Percentiles rank a stretch among this genome's conserved stretches.
These are phyloP conservation scores for Fusarium austroafricanum DNA, from an alignment of 2,329 filamentous ascomycete species.

Conservation along the genomic window DNA sequence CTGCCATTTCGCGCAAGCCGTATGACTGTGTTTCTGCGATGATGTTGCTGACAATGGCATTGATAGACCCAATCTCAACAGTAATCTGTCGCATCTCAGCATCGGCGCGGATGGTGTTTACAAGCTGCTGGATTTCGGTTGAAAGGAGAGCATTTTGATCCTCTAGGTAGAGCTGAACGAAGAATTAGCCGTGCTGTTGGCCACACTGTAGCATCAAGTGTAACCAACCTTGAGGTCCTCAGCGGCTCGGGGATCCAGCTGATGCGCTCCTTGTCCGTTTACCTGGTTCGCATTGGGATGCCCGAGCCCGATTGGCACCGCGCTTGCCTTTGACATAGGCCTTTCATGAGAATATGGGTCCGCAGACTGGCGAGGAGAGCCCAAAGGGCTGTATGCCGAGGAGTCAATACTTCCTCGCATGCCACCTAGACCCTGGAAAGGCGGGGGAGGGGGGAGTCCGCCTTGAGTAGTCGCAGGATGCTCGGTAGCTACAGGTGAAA, in stretches of 20 bases:
- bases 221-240: conserved; percentile 63
- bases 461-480: conserved; percentile 51
- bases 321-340: conserved; percentile 43
- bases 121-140: conserved; percentile 83
- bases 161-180: conserved; percentile 76
- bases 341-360: conserved; percentile 55
- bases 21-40: conserved; percentile 72
- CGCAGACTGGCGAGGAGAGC: conserved; percentile 71
- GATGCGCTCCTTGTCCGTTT: conserved; percentile 55
- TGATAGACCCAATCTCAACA: conserved; percentile 77
- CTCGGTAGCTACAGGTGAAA: conserved; percentile 66
- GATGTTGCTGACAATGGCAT: conserved; percentile 76
- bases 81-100: conserved; percentile 73
- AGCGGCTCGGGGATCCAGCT: conserved; percentile 54
- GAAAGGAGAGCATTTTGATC: conserved; percentile 84
- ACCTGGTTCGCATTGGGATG: conserved; percentile 49
- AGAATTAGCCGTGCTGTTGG: conserved; percentile 10
- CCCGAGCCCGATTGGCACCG: conserved; percentile 54
- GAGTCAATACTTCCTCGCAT: conserved; percentile 73
- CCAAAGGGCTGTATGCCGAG: conserved; percentile 79
- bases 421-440: conserved; percentile 69
- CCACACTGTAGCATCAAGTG: background rate
- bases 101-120: conserved; percentile 76
- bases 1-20: conserved; percentile 63
- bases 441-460: conserved; percentile 62